A percentile compares a stretch with the other conserved stretches of the same genome.
These are phyloP conservation scores for Elasticomyces elasticus DNA, from an alignment of 495 filamentous ascomycete species.

Conservation along the genomic window DNA sequence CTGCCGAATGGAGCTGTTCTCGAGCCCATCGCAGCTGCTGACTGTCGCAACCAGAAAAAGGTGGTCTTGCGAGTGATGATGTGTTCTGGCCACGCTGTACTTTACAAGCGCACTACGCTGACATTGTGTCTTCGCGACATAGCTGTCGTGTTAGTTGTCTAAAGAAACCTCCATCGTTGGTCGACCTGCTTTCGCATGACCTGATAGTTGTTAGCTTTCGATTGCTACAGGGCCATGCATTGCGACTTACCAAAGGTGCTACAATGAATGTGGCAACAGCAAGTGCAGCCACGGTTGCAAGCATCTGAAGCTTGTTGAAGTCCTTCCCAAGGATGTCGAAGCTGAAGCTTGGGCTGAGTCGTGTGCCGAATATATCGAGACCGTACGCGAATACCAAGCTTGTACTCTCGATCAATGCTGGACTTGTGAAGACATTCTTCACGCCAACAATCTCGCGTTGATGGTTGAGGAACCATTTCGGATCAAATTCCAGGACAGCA, in stretches of 20 bases:
- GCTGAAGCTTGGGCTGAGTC: constrained; percentile 69
- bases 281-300: constrained; percentile 72
- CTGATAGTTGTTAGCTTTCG: constrained; percentile 23
- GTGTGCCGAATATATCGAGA: constrained; percentile 75
- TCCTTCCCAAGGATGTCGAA: constrained; percentile 91
- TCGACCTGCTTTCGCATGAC: constrained; percentile 47
- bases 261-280: constrained; percentile 61
- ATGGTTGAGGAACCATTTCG: constrained; percentile 73
- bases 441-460: constrained; percentile 70
- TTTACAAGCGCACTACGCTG: no score
- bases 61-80: no score
- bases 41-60: no score
- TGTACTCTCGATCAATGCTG: constrained; percentile 83
- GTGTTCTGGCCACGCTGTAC: no score
- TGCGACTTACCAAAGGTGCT: constrained; percentile 65
- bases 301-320: constrained; percentile 79
- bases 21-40: no score
- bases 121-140: background rate
- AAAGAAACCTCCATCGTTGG: constrained; percentile 35
- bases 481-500: constrained; percentile 73
- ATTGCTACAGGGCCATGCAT: background rate
- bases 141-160: background rate
- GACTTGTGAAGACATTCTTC: constrained; percentile 56
- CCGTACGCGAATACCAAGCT: constrained; percentile 86
- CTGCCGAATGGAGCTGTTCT: no score